Evolutionary conservation across 208 protist genomes (phyloP).

Genomic region (Leptomonas pyrrhocoris): DNA sequence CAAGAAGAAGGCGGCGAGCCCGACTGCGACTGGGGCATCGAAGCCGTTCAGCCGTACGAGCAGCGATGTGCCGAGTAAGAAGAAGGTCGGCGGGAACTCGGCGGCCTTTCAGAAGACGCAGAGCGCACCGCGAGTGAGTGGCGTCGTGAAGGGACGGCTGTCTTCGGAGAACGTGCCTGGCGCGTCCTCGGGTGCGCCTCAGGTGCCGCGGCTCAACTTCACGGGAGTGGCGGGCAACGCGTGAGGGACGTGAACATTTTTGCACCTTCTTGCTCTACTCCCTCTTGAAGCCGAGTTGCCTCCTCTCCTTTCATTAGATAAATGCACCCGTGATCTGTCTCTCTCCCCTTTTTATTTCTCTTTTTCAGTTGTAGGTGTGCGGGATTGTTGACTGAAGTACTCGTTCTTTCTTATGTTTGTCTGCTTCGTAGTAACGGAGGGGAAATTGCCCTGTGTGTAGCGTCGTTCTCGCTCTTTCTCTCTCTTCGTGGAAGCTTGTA

Average conservation of each 20-base stretch:
- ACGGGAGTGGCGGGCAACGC: slow-evolving; percentile 3
- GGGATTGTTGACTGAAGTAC: too few species aligned
- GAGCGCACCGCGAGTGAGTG: neutral
- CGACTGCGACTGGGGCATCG: too few species aligned
- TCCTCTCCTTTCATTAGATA: too few species aligned
- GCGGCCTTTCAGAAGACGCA: neutral
- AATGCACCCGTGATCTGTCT: neutral
- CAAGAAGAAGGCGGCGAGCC: slow-evolving; percentile 7
- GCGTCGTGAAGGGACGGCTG: neutral
- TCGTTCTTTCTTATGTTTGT: neutral
- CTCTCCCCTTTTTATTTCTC: neutral
- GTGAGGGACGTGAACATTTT: neutral
- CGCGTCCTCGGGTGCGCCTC: slow-evolving; percentile 13
- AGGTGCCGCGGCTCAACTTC: slow-evolving; percentile 17
- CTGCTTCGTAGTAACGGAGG: neutral
- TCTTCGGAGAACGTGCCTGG: slow-evolving; percentile 8
- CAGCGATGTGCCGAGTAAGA: slow-evolving; percentile 1
- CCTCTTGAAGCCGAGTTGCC: neutral
- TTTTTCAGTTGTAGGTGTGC: neutral
- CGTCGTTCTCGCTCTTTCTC: neutral
- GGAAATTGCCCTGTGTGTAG: too few species aligned
- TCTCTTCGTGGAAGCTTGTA: too few species aligned
- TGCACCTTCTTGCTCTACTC: neutral
- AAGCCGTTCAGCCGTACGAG: neutral
- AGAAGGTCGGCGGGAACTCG: neutral